These are phyloP conservation scores for Tuber microsphaerosporum DNA, from an alignment of 495 filamentous ascomycete species.

Conservation along the genomic window DNA sequence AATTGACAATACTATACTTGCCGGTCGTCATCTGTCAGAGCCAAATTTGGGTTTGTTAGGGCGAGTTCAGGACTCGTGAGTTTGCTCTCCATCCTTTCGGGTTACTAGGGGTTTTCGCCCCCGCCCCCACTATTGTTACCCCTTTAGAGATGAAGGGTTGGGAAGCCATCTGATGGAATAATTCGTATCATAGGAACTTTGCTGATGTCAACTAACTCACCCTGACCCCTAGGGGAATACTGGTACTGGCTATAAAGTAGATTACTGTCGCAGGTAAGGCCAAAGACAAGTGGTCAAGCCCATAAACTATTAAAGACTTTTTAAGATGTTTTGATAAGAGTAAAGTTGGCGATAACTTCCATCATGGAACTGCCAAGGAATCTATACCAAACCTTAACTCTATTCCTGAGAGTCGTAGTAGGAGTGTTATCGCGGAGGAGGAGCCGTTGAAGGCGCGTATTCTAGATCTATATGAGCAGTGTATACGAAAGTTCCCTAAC, in stretches of 20 bases:
- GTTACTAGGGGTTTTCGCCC: not conserved
- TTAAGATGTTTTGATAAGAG: not conserved
- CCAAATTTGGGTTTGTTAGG: not conserved
- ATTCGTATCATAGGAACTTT: not conserved
- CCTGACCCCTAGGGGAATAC: not conserved
- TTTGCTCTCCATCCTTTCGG: not conserved
- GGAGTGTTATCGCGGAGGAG: not conserved
- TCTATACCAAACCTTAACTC: not conserved
- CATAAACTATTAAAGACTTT: not conserved
- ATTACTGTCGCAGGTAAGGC: not conserved
- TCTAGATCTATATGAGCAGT: not conserved
- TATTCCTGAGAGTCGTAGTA: not conserved
- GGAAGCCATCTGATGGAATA: not conserved
- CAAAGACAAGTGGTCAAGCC: not conserved
- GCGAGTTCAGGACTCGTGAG: not conserved
- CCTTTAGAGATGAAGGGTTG: no score
- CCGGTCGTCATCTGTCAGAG: not conserved
- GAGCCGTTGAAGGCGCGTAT: not conserved
- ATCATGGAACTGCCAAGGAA: not conserved
- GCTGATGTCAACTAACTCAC: not conserved
- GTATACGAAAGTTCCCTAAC: not conserved
- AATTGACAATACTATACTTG: not conserved
- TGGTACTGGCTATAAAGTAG: not conserved
- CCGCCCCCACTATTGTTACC: not conserved
- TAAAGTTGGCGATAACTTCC: not conserved